Conservation (phyloP, 2,329 filamentous ascomycete genomes). For the Aspergillus tubingensis region DNA sequence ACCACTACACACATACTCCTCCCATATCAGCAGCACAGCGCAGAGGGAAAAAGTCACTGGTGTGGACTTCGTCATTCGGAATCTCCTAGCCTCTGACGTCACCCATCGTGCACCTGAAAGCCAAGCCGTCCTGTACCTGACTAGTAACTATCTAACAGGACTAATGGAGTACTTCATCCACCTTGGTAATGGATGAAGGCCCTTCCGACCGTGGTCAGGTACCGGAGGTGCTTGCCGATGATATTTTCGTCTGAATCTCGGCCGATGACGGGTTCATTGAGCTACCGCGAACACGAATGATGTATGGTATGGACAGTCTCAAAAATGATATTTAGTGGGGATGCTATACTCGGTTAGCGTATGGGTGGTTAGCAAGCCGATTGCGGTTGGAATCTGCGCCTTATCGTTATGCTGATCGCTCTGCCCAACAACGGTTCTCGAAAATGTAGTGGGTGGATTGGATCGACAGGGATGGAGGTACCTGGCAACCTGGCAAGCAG, state of each 20-base stretch:
- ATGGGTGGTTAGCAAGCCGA: neutral
- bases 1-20: neutral
- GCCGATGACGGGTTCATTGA: neutral
- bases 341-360: neutral
- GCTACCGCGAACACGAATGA: neutral
- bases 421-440: constrained; percentile 1
- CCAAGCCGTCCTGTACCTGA: neutral
- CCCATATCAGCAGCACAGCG: neutral
- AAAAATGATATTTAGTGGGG: constrained; percentile 5
- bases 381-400: neutral
- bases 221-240: neutral
- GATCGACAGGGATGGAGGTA: constrained; percentile 17
- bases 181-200: neutral
- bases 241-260: neutral
- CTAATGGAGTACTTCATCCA: neutral
- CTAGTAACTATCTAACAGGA: neutral
- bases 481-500: neutral
- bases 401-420: neutral
- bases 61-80: neutral
- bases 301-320: neutral
- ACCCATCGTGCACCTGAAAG: neutral
- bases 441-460: constrained; percentile 11
- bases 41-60: neutral
- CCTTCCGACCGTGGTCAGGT: neutral
- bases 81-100: neutral